Base-by-base conservation (phyloP, 78 protist genomes). In the Emiliania huxleyi region DNA sequence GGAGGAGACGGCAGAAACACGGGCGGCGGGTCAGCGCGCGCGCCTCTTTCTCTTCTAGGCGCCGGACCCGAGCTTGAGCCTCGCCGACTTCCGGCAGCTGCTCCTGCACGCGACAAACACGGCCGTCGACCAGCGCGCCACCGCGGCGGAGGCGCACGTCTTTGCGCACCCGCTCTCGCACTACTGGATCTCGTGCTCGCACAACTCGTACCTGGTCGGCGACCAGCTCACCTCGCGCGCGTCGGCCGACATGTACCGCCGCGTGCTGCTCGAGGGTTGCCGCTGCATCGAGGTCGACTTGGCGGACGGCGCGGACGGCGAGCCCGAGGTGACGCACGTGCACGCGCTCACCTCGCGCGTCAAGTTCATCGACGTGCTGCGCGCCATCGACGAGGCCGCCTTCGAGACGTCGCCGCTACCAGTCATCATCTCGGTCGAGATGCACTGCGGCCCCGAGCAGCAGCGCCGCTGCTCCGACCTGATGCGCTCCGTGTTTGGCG, bases 301-400 rank as follows among this genome's bases (percentile, higher is more conserved):
- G 33, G 97, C 98, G 98, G 98, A 97, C 88, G 98, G 98, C 6
- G 89, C 0, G n/a, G 94, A 97, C 52, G 96, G 96, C 25, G 96
- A 96, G 44, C 99, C 99, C 26, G 85, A 96, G 62, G 95, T 98
- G 56, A 95, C 94, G 92, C 99, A 97, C 94, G 99, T 98, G 56
- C 94, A 93, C 91, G 97, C 99, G 19, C 94, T 96, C 42, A 96
- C 98, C 3, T 22, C 96, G 33, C 91, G 93, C 56, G 79, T 97
- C 56, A 87, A 52, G 43, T 45, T 35, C 1, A 38, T 0, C 0
- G 35, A 48, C 75, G 69, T 52, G 71, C 73, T 48, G 25, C 4
- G n/a, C 6, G 56, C 90, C 33, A 85, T 48, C 73, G 29, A 0
- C 69, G 44, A 46, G 69, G 1, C 40, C 29, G 55, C 90, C 29